Base-by-base conservation (phyloP, 768 basidiomycete genomes). In the Russula olivacea region DNA sequence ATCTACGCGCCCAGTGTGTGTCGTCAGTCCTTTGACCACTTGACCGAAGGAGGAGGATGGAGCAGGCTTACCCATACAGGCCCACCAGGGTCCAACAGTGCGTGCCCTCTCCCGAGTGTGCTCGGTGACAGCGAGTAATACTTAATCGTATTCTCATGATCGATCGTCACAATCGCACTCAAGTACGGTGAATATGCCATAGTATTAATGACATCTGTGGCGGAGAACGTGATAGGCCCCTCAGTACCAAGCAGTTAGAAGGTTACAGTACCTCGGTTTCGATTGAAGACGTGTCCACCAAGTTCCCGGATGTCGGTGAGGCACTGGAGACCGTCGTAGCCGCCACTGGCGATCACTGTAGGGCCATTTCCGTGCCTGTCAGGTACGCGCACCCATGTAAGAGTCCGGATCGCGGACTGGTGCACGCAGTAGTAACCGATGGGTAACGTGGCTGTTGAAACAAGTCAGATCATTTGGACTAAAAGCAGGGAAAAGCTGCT, bases 71-170 rank as follows among this genome's bases (percentile, higher is more conserved):
- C 93, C 92, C 90, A 93, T 61, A 90, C 80, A 11, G 92, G 87
- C 0, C 93, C 93, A 17, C 82, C 78, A 0, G 89, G 87, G 64
- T 91, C 87, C 64, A 89, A 74, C 43, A 93, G 69, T 17, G 80
- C 78, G 72, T 91, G 86, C 0, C 89, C 88, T 48, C 85, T 76
- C 25, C 91, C 88, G 21, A 92, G 77, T 80, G 87, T 85, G 63
- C 79, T 81, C 3, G 91, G 87, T 9, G 86, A 84, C 0, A 88
- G 75, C 7, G 86, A 86, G 70, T 86, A 88, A 3, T 80, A 82
- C 71, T 93, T 93, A 58, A 93, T 80, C 3, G 81, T 82, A 68
- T 89, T 89, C 61, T 95, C 93, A 63, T 88, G 86, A 69, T 95
- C 93, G 63, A 87, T 83, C n/a, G 86, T 86, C 34, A 91, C 79